Evolutionary conservation across 2,329 filamentous ascomycete genomes (phyloP), one percentile per base, ranked within the genome.

Genomic region (Talaromyces sp.): DNA sequence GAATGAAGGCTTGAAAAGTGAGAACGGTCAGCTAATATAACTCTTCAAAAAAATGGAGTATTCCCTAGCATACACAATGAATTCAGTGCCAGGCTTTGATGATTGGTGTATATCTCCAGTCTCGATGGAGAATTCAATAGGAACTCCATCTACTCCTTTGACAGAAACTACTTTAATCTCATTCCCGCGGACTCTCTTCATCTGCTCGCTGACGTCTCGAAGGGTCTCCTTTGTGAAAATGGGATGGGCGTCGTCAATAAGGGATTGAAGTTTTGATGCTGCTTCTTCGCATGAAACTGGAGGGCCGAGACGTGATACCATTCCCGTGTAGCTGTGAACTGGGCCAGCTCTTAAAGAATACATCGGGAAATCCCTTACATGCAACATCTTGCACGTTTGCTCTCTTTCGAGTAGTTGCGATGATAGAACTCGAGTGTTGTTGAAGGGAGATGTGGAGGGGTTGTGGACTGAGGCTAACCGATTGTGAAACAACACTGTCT

Each of bases 241-340:
- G 5, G 58, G 43, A 14, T 17, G 17, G 24, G 29, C 43, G 13
- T 35, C 32, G 17, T 56, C 54, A 21, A 60, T 8, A 7, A 60
- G 50, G 31, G 53, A 56, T 9, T 60, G 54, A 29, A 60, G 29
- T 49, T 32, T 29, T 56, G 46, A 41, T 29, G n/a, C 49, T 41
- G 56, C 56, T 58, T 58, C 51, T 51, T 70, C 56, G 11, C 43
- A n/a, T 29, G 46, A 41, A n/a, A 41, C 51, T 8, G 4, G 46
- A 11, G 56, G 43, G 14, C 43, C 55, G 21, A 10, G 41, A 4
- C 41, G 41, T n/a, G n/a, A 21, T 46, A 9, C 41, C 11, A 21
- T 21, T 21, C 41, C 41, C 41, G 41, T 46, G 4, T 46, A 46
- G 41, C 19, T 3, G n/a, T 21, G 41, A 21, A 46, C 41, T 3